phyloP scores from a whole-genome alignment of 768 basidiomycete genomes.

The Lepiota brunneoincarnata region DNA sequence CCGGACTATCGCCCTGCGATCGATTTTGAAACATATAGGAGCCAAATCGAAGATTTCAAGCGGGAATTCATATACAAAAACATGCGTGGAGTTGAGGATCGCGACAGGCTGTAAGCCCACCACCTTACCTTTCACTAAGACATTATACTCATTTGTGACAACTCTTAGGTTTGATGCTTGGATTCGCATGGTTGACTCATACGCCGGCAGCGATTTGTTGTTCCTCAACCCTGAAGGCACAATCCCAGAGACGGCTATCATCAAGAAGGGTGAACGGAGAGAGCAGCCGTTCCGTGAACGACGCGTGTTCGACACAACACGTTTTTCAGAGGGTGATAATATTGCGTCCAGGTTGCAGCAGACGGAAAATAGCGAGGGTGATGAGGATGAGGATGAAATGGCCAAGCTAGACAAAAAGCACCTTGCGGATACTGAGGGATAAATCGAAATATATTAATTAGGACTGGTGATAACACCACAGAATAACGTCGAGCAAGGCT shows the following conservation, averaged over 20 bases:
- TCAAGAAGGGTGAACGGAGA: constrained; percentile 57
- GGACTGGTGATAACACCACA: background rate
- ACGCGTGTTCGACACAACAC: constrained; percentile 64
- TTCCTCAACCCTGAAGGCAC: constrained; percentile 77
- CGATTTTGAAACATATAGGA: constrained; percentile 66
- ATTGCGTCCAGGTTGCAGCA: constrained; percentile 30
- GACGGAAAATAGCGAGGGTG: constrained; percentile 37
- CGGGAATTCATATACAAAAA: constrained; percentile 80
- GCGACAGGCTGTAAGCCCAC: constrained; percentile 62
- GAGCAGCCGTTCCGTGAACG: constrained; percentile 66
- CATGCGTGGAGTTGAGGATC: constrained; percentile 84
- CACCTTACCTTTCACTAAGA: no score
- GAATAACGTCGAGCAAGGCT: background rate
- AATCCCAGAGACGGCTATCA: constrained; percentile 69
- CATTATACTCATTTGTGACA: background rate
- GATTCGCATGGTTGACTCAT: constrained; percentile 73
- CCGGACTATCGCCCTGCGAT: constrained; percentile 69
- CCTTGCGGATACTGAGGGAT: constrained; percentile 56
- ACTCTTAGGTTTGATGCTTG: constrained; percentile 79
- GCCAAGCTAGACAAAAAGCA: constrained; percentile 33
- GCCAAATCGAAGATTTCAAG: constrained; percentile 80
- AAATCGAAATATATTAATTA: background rate
- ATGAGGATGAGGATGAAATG: constrained; percentile 42
- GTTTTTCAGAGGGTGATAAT: constrained; percentile 36
- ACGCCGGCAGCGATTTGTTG: constrained; percentile 72